Conservation (phyloP, 495 filamentous ascomycete genomes). For the Rhizodiscina lignyota region DNA sequence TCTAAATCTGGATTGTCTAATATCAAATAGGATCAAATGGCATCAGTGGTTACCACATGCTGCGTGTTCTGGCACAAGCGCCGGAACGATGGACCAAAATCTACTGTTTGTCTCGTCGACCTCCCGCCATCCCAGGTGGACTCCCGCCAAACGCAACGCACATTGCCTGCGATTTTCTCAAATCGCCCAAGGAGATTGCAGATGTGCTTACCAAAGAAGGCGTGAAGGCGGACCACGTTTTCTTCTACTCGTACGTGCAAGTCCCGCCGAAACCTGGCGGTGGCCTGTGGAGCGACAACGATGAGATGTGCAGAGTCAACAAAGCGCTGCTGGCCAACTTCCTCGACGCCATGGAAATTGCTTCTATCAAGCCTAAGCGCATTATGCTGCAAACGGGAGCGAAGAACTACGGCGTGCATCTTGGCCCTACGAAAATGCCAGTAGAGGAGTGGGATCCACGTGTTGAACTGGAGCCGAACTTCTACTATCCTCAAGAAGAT, state of each 20-base stretch:
- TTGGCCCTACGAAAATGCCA: constrained; percentile 28
- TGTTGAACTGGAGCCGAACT: constrained; percentile 28
- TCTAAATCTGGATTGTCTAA: no score
- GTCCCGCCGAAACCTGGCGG: constrained; percentile 20
- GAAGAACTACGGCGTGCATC: constrained; percentile 35
- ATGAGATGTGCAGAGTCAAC: constrained; percentile 28
- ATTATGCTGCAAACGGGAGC: constrained; percentile 34
- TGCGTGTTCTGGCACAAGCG: constrained; percentile 26
- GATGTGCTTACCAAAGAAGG: constrained; percentile 18
- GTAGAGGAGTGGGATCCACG: constrained; percentile 29
- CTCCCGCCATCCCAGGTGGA: constrained; percentile 21
- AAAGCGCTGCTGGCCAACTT: constrained; percentile 29
- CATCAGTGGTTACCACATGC: constrained; percentile 31
- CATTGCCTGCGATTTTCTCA: constrained; percentile 31
- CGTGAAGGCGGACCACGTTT: constrained; percentile 29
- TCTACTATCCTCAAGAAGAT: constrained; percentile 39
- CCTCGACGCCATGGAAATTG: constrained; percentile 23
- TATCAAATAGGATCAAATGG: no score
- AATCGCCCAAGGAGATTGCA: constrained; percentile 23
- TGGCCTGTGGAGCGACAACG: constrained; percentile 28
- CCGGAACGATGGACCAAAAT: constrained; percentile 35
- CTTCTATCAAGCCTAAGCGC: constrained; percentile 26
- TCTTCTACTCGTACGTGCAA: constrained; percentile 40
- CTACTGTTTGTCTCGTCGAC: constrained; percentile 29
- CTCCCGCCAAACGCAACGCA: constrained; percentile 24